Evolutionary conservation across 78 protist species (phyloP).

Genomic region (Chrysochromulina parva): DNA sequence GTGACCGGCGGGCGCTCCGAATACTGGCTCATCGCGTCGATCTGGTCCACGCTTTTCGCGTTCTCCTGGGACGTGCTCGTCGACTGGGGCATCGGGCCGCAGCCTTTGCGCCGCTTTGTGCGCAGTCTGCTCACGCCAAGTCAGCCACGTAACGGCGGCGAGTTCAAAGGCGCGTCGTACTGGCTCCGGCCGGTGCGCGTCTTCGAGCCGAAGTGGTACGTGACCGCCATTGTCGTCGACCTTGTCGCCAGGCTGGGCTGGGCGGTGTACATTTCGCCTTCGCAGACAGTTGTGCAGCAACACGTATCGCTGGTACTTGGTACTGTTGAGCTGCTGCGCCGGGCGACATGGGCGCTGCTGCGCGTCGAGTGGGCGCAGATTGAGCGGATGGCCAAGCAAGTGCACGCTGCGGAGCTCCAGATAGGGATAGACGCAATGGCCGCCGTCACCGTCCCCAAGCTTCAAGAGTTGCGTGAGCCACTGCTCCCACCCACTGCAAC

Average conservation of each 20-base stretch:
- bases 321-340: background rate
- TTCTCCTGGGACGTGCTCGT: background rate
- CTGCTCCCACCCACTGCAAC: no score
- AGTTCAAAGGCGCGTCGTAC: background rate
- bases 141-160: background rate
- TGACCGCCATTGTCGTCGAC: background rate
- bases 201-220: background rate
- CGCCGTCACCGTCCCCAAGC: no score
- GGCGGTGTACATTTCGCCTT: background rate
- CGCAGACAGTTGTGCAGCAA: background rate
- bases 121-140: background rate
- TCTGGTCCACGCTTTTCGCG: background rate
- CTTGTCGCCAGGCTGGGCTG: background rate
- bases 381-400: no score
- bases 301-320: background rate
- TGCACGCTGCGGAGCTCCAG: no score
- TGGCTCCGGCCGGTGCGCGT: background rate
- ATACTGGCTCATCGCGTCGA: background rate
- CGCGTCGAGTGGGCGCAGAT: background rate
- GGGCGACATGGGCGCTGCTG: background rate
- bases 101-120: background rate
- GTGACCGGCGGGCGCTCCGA: background rate
- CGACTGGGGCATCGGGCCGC: background rate
- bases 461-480: no score
- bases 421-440: no score